phyloP scores from a whole-genome alignment of 202 grass and related monocot genomes.

The Zoysia matrella region DNA sequence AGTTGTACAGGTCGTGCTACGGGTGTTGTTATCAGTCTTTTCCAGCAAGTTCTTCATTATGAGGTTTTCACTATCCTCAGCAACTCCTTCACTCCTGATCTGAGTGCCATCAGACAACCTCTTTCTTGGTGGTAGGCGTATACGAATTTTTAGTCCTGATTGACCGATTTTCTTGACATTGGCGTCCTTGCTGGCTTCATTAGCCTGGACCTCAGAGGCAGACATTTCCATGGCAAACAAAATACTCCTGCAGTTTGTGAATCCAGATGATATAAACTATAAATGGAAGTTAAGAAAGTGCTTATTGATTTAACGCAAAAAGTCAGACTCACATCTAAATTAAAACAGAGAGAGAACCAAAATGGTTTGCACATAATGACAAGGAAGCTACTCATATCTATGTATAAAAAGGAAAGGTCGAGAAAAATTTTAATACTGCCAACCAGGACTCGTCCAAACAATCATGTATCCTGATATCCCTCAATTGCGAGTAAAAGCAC shows the following conservation, averaged over 20 bases:
- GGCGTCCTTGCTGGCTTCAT: constrained; percentile 33
- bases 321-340: not conserved
- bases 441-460: not conserved
- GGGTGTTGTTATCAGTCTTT: not conserved
- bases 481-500: not conserved
- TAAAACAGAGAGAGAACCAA: constrained; percentile 16
- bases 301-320: constrained; percentile 10
- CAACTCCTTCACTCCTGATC: not conserved
- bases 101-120: constrained; percentile 1
- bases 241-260: constrained; percentile 35
- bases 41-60: constrained; percentile 1
- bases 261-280: constrained; percentile 9
- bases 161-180: constrained; percentile 17
- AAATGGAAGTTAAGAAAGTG: constrained; percentile 14
- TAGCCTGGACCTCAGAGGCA: constrained; percentile 35
- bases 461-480: not conserved
- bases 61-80: constrained; percentile 11
- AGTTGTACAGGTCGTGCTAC: not conserved
- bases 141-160: constrained; percentile 38
- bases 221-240: constrained; percentile 26
- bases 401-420: constrained; percentile 10
- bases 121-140: constrained; percentile 45
- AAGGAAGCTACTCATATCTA: constrained; percentile 8
- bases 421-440: not conserved
- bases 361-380: not conserved